Conservation (phyloP, 371 early-diverging fungal species). For the Dichotomocladium elegans region DNA sequence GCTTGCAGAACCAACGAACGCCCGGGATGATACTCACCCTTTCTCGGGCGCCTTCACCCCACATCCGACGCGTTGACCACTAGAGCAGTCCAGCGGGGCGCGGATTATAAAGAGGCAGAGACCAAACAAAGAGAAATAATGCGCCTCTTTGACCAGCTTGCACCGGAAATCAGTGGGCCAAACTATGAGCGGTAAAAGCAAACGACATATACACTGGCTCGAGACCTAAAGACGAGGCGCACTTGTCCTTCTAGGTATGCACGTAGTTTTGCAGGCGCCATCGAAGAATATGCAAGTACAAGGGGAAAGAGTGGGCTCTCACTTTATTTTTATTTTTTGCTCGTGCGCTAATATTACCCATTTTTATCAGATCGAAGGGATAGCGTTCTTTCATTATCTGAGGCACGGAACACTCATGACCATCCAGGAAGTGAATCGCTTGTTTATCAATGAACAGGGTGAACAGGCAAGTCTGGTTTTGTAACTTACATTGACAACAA, state of each 20-base stretch:
- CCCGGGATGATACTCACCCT: too few relatives aligned
- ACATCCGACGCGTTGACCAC: background rate
- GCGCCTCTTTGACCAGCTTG: conserved; percentile 39
- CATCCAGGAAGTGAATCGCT: conserved; percentile 37
- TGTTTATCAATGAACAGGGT: conserved; percentile 36
- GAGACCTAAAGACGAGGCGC: background rate
- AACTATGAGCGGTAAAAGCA: conserved; percentile 37
- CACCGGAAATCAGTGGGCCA: conserved; percentile 46
- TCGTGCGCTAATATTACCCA: background rate
- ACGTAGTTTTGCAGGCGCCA: conserved; percentile 43
- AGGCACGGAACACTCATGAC: conserved; percentile 41
- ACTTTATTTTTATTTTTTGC: background rate
- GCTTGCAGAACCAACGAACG: too few relatives aligned
- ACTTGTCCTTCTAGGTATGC: conserved; percentile 26
- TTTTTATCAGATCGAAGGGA: conserved; percentile 54
- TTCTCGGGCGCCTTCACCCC: too few relatives aligned
- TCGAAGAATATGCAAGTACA: conserved; percentile 51
- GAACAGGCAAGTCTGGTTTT: conserved; percentile 13
- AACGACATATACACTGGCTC: too few relatives aligned
- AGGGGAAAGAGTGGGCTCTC: too few relatives aligned
- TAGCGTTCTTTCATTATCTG: conserved; percentile 54
- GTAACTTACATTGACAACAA: background rate
- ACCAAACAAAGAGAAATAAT: conserved; percentile 47
- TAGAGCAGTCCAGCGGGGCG: conserved; percentile 5
- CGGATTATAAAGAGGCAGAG: conserved; percentile 35